A percentile compares a stretch with the other conserved stretches of the same genome.
phyloP scores from a whole-genome alignment of 495 filamentous ascomycete genomes.

The Penicillium mononematosum region DNA sequence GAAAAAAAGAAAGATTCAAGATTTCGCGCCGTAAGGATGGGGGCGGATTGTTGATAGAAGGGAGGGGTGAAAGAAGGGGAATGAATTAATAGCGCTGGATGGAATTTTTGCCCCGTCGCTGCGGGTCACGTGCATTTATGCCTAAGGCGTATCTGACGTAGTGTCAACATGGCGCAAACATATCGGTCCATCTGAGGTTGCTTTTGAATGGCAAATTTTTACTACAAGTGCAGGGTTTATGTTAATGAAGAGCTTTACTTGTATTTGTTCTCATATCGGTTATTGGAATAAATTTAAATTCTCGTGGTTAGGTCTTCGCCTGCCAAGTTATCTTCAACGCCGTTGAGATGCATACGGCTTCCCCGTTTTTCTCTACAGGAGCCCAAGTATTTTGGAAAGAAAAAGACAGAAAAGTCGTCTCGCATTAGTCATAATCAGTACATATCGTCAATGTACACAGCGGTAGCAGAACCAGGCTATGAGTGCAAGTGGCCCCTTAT shows the following conservation, averaged over 20 bases:
- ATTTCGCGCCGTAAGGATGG: slow-evolving; percentile 6
- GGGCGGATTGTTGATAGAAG: slow-evolving; percentile 25
- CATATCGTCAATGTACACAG: slow-evolving; percentile 9
- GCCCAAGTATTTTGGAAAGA: not conserved
- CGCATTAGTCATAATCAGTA: slow-evolving; percentile 15
- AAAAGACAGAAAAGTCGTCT: slow-evolving; percentile 1
- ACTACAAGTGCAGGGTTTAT: not conserved
- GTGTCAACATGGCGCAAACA: slow-evolving; percentile 13
- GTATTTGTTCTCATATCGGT: not conserved
- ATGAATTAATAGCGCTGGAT: slow-evolving; percentile 35
- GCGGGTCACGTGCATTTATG: slow-evolving; percentile 40
- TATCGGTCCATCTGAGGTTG: not conserved
- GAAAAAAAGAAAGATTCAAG: slow-evolving; percentile 3
- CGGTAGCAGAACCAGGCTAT: not conserved
- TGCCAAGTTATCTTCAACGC: not conserved
- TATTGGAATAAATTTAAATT: not conserved
- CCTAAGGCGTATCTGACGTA: slow-evolving; percentile 34
- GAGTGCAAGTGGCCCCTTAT: slow-evolving; percentile 21
- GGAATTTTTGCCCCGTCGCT: slow-evolving; percentile 50
- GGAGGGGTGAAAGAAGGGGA: slow-evolving; percentile 26
- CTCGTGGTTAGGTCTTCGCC: not conserved
- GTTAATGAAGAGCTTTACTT: not conserved
- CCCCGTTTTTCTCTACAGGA: not conserved
- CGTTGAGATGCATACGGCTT: not conserved
- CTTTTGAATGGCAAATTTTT: not conserved